phyloP scores from a whole-genome alignment of 1,139 yeast genomes.

The Candida sanyaensis region DNA sequence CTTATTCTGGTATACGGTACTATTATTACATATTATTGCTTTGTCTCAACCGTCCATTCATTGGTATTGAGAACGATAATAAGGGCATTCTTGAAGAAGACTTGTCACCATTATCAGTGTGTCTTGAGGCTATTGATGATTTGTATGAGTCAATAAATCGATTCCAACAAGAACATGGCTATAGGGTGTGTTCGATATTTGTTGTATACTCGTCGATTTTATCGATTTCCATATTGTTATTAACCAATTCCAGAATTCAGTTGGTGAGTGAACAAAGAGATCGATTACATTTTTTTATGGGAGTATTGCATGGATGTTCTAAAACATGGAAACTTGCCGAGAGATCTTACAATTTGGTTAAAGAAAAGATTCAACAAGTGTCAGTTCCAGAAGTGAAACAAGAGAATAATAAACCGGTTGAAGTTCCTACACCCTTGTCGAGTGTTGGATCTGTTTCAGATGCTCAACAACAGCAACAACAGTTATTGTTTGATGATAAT shows the following conservation, averaged over 20 bases:
- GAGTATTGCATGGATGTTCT: conserved; percentile 35
- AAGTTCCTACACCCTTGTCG: conserved; percentile 2
- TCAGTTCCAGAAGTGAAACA: conserved; percentile 16
- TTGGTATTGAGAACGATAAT: conserved; percentile 29
- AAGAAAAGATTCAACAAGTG: conserved; percentile 29
- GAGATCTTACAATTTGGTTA: conserved; percentile 45
- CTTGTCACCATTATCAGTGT: conserved; percentile 35
- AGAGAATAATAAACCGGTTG: neutral
- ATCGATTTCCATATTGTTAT: conserved; percentile 45
- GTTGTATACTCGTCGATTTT: conserved; percentile 51
- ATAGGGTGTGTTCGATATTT: conserved; percentile 44
- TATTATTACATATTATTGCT: conserved; percentile 58
- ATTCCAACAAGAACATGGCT: conserved; percentile 43
- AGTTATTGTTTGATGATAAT: conserved; percentile 24
- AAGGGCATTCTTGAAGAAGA: conserved; percentile 10
- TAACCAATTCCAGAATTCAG: conserved; percentile 34
- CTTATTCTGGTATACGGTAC: conserved; percentile 53
- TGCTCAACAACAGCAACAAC: neutral
- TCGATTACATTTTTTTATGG: conserved; percentile 40
- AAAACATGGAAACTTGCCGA: conserved; percentile 53
- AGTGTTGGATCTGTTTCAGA: neutral
- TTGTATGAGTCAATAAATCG: conserved; percentile 38
- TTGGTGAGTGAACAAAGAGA: conserved; percentile 26
- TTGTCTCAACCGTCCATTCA: conserved; percentile 62
- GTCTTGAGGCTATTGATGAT: conserved; percentile 45